Evolutionary conservation across 2,329 filamentous ascomycete species (phyloP).

Genomic region (Sclerotinia subarctica): DNA sequence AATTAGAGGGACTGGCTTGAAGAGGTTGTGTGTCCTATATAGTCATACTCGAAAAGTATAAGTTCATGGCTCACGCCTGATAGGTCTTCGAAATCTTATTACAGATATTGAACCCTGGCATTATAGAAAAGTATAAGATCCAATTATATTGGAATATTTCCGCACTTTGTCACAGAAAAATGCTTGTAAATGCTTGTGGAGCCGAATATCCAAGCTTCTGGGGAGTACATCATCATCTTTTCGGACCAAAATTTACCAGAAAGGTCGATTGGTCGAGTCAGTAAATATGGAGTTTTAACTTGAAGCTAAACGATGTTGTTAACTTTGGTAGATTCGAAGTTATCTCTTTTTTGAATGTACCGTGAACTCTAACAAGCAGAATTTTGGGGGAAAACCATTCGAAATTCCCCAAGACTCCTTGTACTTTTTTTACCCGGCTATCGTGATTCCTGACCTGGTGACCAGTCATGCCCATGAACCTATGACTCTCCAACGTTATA

Average conservation of each 20-base stretch:
- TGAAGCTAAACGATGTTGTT: neutral
- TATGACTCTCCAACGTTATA: neutral
- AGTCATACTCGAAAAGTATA: neutral
- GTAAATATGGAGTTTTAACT: conserved; percentile 6
- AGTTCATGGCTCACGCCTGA: conserved; percentile 16
- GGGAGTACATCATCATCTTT: conserved; percentile 8
- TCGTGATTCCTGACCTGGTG: neutral
- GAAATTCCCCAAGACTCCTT: neutral
- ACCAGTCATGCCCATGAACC: neutral
- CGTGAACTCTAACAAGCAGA: neutral
- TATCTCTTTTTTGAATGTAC: neutral
- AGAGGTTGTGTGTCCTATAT: neutral
- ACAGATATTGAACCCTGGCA: conserved; percentile 12
- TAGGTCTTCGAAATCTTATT: conserved; percentile 16
- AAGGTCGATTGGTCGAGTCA: conserved; percentile 10
- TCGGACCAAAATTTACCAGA: conserved; percentile 6
- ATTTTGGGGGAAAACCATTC: neutral
- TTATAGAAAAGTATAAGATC: conserved; percentile 15
- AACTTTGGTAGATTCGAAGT: neutral
- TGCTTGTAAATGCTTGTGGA: conserved; percentile 14
- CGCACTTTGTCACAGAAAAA: conserved; percentile 12
- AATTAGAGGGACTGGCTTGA: neutral
- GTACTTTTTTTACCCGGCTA: neutral
- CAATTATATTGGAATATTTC: conserved; percentile 12
- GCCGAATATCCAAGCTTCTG: conserved; percentile 14